A percentile compares a stretch with the other conserved stretches of the same genome.
phyloP scores from a whole-genome alignment of 805 yeast genomes.

The Scheffersomyces ergatensis region DNA sequence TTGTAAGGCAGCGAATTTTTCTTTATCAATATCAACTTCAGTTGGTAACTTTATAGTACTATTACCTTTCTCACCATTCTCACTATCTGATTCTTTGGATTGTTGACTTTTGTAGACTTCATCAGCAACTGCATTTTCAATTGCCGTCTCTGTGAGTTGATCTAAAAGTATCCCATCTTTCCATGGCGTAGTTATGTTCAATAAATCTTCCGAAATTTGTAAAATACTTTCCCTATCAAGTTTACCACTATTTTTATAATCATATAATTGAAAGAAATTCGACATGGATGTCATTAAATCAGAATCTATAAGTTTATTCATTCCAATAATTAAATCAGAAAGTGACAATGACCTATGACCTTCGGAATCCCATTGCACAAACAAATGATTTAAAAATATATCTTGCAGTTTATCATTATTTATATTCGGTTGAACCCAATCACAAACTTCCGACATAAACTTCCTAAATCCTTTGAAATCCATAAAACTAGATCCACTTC shows the following conservation, averaged over 20 bases:
- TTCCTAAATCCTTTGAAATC: conserved; percentile 65
- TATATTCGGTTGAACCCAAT: conserved; percentile 52
- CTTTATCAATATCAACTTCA: conserved; percentile 62
- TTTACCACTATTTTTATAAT: conserved; percentile 53
- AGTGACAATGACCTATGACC: conserved; percentile 56
- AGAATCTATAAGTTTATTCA: conserved; percentile 63
- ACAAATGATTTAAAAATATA: conserved; percentile 52
- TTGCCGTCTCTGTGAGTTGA: conserved; percentile 55
- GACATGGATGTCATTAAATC: conserved; percentile 80
- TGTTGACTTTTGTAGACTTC: conserved; percentile 45
- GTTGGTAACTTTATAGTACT: conserved; percentile 45
- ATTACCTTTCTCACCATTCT: conserved; percentile 22
- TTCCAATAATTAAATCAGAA: conserved; percentile 68
- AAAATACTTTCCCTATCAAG: conserved; percentile 78
- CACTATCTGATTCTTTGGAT: neutral
- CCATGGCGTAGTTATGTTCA: conserved; percentile 83
- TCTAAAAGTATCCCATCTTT: conserved; percentile 71
- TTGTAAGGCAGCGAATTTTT: conserved; percentile 59
- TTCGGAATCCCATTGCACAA: conserved; percentile 67
- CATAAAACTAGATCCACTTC: conserved; percentile 63
- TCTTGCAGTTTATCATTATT: conserved; percentile 6
- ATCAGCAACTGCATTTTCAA: conserved; percentile 69
- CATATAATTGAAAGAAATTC: conserved; percentile 76
- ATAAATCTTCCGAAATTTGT: conserved; percentile 81
- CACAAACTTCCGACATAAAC: conserved; percentile 77